phyloP scores from a whole-genome alignment of 2,329 filamentous ascomycete genomes.

The Corinectria fuckeliana region DNA sequence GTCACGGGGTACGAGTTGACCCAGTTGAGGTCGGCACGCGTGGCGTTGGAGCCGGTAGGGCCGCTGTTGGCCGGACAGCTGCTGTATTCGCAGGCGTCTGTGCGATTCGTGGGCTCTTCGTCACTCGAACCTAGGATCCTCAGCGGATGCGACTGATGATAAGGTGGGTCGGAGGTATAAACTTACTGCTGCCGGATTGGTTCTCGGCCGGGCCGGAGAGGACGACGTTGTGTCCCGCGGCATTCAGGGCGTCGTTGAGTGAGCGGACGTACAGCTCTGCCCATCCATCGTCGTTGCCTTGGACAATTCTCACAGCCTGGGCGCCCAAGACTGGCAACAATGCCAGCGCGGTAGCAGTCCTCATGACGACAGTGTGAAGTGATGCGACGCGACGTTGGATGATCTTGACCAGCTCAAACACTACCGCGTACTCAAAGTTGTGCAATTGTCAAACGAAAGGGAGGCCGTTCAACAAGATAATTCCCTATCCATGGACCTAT shows the following conservation, averaged over 20 bases:
- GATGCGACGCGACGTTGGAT: too few species aligned
- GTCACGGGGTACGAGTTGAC: slow-evolving; percentile 75
- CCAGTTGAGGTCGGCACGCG: slow-evolving; percentile 64
- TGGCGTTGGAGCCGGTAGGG: slow-evolving; percentile 60
- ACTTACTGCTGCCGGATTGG: slow-evolving; percentile 65
- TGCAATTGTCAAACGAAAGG: background rate
- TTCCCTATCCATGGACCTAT: slow-evolving; percentile 1
- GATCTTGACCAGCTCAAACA: background rate
- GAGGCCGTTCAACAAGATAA: slow-evolving; percentile 2
- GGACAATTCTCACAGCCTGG: slow-evolving; percentile 60
- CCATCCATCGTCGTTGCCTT: slow-evolving; percentile 78
- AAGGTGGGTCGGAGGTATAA: background rate
- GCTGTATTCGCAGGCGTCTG: slow-evolving; percentile 62
- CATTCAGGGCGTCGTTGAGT: slow-evolving; percentile 61
- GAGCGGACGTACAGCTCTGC: slow-evolving; percentile 70
- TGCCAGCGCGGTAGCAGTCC: slow-evolving; percentile 29
- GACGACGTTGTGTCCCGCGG: slow-evolving; percentile 65
- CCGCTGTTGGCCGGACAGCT: slow-evolving; percentile 65
- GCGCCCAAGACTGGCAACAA: slow-evolving; percentile 36
- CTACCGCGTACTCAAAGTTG: background rate
- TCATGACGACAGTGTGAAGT: slow-evolving; percentile 31
- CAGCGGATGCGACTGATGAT: background rate
- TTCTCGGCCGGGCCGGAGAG: slow-evolving; percentile 72
- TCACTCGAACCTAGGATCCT: slow-evolving; percentile 49
- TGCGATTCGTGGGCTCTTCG: slow-evolving; percentile 53